Evolutionary conservation across 129 eudicot species (phyloP).

Genomic region (Flaveria sonorensis): DNA sequence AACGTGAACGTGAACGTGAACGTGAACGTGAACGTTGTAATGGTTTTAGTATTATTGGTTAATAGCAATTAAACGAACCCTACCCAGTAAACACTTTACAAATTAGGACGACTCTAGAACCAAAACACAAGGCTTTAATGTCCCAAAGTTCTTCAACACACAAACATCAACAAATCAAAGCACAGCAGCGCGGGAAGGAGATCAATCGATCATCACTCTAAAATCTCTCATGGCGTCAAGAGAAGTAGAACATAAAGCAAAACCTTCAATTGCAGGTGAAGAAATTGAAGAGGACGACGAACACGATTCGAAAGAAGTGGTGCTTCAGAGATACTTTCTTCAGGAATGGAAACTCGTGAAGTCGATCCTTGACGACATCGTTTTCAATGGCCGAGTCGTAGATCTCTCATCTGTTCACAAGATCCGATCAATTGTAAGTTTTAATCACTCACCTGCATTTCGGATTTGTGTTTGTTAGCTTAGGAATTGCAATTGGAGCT

Average conservation of each 20-base stretch:
- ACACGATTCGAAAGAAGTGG: constrained; percentile 63
- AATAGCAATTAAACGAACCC: no score
- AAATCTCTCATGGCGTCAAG: constrained; percentile 36
- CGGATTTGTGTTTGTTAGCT: constrained; percentile 3
- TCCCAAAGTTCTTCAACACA: constrained; percentile 16
- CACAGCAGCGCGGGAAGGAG: constrained; percentile 46
- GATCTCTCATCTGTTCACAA: constrained; percentile 77
- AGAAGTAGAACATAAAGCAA: constrained; percentile 34
- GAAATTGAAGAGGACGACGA: constrained; percentile 58
- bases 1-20: no score
- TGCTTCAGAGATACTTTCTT: constrained; percentile 73
- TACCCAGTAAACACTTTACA: background rate
- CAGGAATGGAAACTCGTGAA: constrained; percentile 90
- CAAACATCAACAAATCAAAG: constrained; percentile 30
- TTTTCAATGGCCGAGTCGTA: constrained; percentile 55
- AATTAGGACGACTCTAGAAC: constrained; percentile 7
- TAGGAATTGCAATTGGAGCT: background rate
- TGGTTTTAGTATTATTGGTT: no score
- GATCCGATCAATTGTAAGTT: constrained; percentile 82
- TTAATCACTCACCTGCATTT: constrained; percentile 21
- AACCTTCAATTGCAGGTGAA: constrained; percentile 16
- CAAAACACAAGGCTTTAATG: constrained; percentile 8
- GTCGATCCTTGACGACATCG: constrained; percentile 72
- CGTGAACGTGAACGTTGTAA: no score
- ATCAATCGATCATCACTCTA: constrained; percentile 7